Conservation (phyloP, 768 basidiomycete species). For the Mycena rebaudengoi region DNA sequence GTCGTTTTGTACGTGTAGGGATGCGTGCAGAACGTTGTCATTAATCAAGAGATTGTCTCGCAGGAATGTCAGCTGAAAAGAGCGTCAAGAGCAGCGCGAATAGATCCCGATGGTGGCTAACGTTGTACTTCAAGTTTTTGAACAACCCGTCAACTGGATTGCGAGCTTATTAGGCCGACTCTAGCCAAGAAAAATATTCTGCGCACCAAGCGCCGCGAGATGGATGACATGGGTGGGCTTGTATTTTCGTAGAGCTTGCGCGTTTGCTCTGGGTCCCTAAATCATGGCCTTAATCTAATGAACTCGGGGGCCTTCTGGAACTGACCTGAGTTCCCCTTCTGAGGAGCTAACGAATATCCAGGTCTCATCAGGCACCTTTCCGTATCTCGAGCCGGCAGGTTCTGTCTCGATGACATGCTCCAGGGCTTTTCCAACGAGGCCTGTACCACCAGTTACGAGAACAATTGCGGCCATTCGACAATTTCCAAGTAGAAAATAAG, state of each 20-base stretch:
- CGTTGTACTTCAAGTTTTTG: conserved; percentile 96
- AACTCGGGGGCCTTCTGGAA: not conserved
- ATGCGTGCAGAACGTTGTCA: conserved; percentile 86
- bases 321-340: conserved; percentile 75
- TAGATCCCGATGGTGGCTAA: conserved; percentile 33
- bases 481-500: not conserved
- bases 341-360: conserved; percentile 74
- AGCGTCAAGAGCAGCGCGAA: not conserved
- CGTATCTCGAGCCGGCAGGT: conserved; percentile 67
- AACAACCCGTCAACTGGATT: conserved; percentile 89
- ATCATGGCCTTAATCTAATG: not conserved
- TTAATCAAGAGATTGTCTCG: conserved; percentile 96
- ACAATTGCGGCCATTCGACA: conserved; percentile 44
- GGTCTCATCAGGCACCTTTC: conserved; percentile 63
- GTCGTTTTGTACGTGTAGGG: conserved; percentile 68
- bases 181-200: not conserved
- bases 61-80: conserved; percentile 81
- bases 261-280: conserved; percentile 54
- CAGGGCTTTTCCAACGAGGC: conserved; percentile 73
- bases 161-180: conserved; percentile 1
- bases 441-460: conserved; percentile 73
- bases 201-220: conserved; percentile 53
- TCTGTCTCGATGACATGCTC: conserved; percentile 69
- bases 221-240: conserved; percentile 97
- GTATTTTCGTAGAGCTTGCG: conserved; percentile 85